Conservation (phyloP, 805 yeast genomes). For the Torulaspora microellipsoides region DNA sequence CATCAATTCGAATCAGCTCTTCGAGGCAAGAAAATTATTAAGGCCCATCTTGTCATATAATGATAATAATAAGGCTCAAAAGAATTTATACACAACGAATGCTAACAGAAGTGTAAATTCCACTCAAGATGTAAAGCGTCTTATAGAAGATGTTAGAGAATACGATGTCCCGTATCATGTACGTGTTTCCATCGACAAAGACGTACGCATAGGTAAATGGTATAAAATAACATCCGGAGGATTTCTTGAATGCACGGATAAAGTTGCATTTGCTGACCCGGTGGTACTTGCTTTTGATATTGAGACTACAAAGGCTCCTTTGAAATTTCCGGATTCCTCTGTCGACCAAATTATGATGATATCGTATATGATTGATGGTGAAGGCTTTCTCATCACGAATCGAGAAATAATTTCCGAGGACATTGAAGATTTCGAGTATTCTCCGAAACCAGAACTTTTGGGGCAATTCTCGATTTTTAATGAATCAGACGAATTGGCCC, state of each 20-base stretch:
- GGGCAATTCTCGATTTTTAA: conserved; percentile 88
- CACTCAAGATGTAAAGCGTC: conserved; percentile 53
- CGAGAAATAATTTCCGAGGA: conserved; percentile 92
- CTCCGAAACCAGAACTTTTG: conserved; percentile 94
- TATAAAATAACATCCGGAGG: conserved; percentile 69
- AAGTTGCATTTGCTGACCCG: conserved; percentile 94
- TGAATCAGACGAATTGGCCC: conserved; percentile 76
- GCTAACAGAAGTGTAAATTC: conserved; percentile 21
- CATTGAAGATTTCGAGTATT: conserved; percentile 94
- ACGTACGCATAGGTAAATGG: conserved; percentile 94
- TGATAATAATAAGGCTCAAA: conserved; percentile 52
- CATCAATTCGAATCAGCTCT: conserved; percentile 66
- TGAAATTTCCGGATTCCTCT: conserved; percentile 89
- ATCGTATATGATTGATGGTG: conserved; percentile 98
- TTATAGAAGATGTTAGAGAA: conserved; percentile 77
- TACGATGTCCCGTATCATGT: conserved; percentile 97
- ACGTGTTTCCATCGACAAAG: conserved; percentile 86
- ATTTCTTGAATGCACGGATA: conserved; percentile 51
- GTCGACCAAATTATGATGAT: conserved; percentile 97
- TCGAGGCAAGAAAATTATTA: conserved; percentile 65
- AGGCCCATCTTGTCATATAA: conserved; percentile 70
- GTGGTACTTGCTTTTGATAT: conserved; percentile 96
- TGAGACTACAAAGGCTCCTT: conserved; percentile 94
- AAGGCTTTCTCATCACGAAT: conserved; percentile 89
- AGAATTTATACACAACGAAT: conserved; percentile 50